Conservation (phyloP, 2,329 filamentous ascomycete genomes). For the Pyricularia pennisetigena region DNA sequence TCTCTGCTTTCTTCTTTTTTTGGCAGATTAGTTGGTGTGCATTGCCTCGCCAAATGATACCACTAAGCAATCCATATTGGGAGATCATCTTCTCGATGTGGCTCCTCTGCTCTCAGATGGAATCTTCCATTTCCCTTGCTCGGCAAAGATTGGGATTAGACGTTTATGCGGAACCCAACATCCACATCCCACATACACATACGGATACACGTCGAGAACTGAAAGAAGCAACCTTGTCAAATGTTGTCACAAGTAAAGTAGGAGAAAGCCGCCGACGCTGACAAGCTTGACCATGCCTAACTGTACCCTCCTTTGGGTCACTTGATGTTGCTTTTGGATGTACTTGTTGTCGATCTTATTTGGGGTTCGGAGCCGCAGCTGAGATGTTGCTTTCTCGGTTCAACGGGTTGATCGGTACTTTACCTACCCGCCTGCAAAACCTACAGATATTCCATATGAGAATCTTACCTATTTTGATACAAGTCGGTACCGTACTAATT, state of each 20-base stretch:
- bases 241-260: not conserved
- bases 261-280: not conserved
- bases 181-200: not conserved
- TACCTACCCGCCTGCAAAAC: not conserved
- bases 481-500: not conserved
- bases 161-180: not conserved
- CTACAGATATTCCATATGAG: too few relatives aligned
- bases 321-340: not conserved
- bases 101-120: not conserved
- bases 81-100: not conserved
- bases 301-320: not conserved
- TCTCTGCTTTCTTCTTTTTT: not conserved
- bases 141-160: not conserved
- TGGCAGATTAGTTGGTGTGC: not conserved
- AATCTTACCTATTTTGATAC: too few relatives aligned
- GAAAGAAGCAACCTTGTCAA: not conserved
- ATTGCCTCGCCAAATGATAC: not conserved
- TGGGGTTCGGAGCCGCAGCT: not conserved
- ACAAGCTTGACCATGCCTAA: not conserved
- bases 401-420: not conserved
- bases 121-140: not conserved
- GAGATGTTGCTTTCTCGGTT: not conserved
- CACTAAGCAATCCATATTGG: not conserved
- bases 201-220: not conserved
- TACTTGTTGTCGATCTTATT: not conserved